Conservation (phyloP, 2,329 filamentous ascomycete genomes). For the Botrytis elliptica region DNA sequence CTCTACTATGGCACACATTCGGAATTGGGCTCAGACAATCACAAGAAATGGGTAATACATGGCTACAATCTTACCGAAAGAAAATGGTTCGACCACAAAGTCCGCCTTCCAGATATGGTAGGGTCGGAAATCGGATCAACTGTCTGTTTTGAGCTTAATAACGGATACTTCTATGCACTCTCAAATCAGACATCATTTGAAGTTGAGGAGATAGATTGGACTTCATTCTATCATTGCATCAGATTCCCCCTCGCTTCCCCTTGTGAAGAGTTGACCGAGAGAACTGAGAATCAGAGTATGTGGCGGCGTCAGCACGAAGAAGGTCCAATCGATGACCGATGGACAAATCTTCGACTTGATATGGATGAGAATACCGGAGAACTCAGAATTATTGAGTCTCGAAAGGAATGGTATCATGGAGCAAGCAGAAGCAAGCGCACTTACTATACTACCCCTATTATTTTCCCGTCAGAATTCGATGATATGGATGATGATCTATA, state of each 20-base stretch:
- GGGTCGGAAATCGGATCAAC: slow-evolving; percentile 65
- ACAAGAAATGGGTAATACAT: slow-evolving; percentile 61
- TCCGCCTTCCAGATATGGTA: slow-evolving; percentile 57
- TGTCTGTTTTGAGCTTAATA: slow-evolving; percentile 70
- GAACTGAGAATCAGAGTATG: slow-evolving; percentile 48
- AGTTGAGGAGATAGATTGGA: slow-evolving; percentile 63
- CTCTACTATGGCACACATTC: slow-evolving; percentile 68
- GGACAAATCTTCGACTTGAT: slow-evolving; percentile 64
- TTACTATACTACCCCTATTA: slow-evolving; percentile 61
- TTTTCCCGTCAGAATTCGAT: slow-evolving; percentile 40
- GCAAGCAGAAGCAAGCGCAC: slow-evolving; percentile 60
- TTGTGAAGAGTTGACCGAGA: slow-evolving; percentile 43
- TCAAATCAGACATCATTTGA: slow-evolving; percentile 64
- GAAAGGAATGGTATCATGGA: slow-evolving; percentile 64
- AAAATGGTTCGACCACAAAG: slow-evolving; percentile 44
- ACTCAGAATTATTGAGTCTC: slow-evolving; percentile 63
- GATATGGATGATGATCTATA: slow-evolving; percentile 21
- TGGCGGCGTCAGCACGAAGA: slow-evolving; percentile 68
- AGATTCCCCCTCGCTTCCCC: slow-evolving; percentile 57
- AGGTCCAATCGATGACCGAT: slow-evolving; percentile 71
- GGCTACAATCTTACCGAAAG: slow-evolving; percentile 49
- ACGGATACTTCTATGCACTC: slow-evolving; percentile 65
- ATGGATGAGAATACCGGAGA: slow-evolving; percentile 57
- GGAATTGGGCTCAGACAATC: slow-evolving; percentile 51
- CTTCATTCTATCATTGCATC: slow-evolving; percentile 67